Conservation (phyloP, 75 land plant species). For the Cryptomeria japonica region DNA sequence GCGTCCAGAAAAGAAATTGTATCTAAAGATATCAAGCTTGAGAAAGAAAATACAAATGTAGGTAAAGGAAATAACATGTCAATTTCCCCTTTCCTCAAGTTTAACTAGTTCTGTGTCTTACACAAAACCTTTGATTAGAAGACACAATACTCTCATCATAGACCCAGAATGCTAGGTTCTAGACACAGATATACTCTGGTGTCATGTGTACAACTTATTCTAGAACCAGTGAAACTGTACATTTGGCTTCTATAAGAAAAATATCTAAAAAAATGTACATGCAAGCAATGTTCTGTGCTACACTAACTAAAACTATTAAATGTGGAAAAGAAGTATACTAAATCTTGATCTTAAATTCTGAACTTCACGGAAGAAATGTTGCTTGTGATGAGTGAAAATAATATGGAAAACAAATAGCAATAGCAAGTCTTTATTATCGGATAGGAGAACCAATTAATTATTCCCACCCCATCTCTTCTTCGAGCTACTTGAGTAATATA, state of each 20-base stretch:
- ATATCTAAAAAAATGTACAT: neutral
- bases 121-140: neutral
- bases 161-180: no score
- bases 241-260: neutral
- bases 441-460: neutral
- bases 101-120: neutral
- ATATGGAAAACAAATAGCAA: neutral
- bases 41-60: neutral
- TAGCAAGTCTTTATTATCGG: neutral
- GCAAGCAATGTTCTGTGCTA: neutral
- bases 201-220: neutral
- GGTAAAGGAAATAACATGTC: no score
- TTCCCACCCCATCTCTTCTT: neutral
- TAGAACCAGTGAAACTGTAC: neutral
- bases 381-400: neutral
- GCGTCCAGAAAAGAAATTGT: no score
- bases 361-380: neutral
- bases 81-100: neutral
- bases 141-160: neutral
- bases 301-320: neutral
- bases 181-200: neutral
- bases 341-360: neutral
- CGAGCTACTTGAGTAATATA: neutral
- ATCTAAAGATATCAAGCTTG: neutral
- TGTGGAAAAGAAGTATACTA: neutral